Conservation (phyloP, 129 eudicot species). For the Chrysanthemum seticuspe region DNA sequence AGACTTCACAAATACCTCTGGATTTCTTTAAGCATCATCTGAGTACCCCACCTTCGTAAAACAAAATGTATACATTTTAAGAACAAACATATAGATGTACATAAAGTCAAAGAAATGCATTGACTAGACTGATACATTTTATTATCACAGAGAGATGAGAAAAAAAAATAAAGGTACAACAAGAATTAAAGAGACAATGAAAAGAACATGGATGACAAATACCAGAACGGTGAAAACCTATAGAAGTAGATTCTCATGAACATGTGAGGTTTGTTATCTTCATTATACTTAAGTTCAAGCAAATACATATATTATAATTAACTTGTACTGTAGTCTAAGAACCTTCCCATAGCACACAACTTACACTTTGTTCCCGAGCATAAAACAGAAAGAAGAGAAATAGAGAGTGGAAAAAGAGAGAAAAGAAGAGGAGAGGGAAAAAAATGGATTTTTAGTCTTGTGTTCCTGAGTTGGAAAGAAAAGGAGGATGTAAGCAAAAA, state of each 20-base stretch:
- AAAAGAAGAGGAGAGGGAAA: too few relatives aligned
- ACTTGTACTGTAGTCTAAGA: slow-evolving; percentile 17
- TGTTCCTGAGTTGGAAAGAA: too few relatives aligned
- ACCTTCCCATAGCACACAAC: neutral
- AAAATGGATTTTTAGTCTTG: too few relatives aligned
- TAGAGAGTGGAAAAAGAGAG: too few relatives aligned
- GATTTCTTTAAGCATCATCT: slow-evolving; percentile 48
- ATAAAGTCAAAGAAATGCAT: neutral
- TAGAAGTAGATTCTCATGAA: neutral
- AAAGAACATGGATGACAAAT: neutral
- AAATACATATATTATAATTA: neutral
- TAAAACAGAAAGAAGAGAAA: too few relatives aligned
- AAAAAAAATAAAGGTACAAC: neutral
- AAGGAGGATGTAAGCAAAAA: too few relatives aligned
- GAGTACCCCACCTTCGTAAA: slow-evolving; percentile 36
- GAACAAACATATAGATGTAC: too few relatives aligned
- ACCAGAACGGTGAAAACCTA: too few relatives aligned
- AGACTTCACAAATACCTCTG: slow-evolving; percentile 37
- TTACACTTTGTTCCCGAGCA: neutral
- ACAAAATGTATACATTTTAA: slow-evolving; percentile 30
- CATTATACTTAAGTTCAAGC: neutral
- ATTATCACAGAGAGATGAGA: neutral
- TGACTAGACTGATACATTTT: neutral
- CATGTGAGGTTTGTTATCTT: neutral
- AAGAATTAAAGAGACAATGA: neutral